phyloP scores from a whole-genome alignment of 805 yeast species.

The Starmerella bombi region DNA sequence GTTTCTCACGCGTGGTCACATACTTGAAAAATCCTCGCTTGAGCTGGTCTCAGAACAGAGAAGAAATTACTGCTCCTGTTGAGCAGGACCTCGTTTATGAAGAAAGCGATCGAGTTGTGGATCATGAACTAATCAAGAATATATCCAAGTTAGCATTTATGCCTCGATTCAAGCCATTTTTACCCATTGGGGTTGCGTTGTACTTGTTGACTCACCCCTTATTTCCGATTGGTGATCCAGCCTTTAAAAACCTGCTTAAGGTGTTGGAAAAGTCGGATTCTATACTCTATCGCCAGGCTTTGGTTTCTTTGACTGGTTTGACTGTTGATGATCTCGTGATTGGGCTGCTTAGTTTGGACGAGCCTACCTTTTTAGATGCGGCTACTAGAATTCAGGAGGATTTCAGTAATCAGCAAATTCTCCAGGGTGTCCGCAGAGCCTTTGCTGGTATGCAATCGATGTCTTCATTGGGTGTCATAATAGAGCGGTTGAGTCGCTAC shows the following conservation, averaged over 20 bases:
- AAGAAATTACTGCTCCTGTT: conserved; percentile 14
- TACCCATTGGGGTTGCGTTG: conserved; percentile 47
- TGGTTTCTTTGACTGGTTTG: conserved; percentile 62
- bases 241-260: conserved; percentile 38
- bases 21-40: conserved; percentile 14
- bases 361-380: conserved; percentile 54
- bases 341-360: conserved; percentile 45
- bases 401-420: conserved; percentile 37
- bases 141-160: conserved; percentile 35
- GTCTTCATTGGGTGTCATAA: conserved; percentile 23
- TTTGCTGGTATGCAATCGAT: conserved; percentile 14
- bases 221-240: conserved; percentile 44
- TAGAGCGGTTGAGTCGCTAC: conserved; percentile 35
- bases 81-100: conserved; percentile 40
- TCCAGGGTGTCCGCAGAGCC: conserved; percentile 22
- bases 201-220: conserved; percentile 79
- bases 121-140: conserved; percentile 39
- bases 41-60: conserved; percentile 8
- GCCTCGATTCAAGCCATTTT: conserved; percentile 17
- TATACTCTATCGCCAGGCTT: conserved; percentile 64
- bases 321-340: conserved; percentile 48
- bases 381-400: conserved; percentile 55
- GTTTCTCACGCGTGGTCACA: conserved; percentile 14
- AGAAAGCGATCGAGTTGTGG: conserved; percentile 54
- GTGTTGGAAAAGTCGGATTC: conserved; percentile 39